Base-by-base conservation (phyloP, 306 rosid species). In the Trichosanthes truncata region DNA sequence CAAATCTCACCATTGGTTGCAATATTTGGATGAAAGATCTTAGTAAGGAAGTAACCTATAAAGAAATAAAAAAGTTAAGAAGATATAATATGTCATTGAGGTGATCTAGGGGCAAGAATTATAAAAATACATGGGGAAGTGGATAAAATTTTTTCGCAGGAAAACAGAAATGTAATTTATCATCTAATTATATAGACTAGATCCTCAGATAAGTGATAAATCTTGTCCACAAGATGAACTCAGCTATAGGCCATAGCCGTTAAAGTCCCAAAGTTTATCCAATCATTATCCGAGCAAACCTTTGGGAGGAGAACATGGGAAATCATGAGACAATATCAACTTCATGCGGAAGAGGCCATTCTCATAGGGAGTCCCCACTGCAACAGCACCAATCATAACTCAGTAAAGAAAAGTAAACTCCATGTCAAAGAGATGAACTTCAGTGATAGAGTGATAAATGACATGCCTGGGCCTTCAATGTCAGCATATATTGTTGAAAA, bases 281-380 rank as follows among this genome's bases (percentile, higher is more conserved):
- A 31, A 5, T 49, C 12, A 77, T 51, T 49, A 56, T 61, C 66
- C 57, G 78, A 69, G 73, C 88, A 86, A 63, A 93, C 99, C 99
- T 87, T 91, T 93, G 45, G 99, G 99, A 52, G 99, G 99, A 83
- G 96, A 93, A 82, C 82, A 88, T 0, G 99, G 99, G 74, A 93
- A 96, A 83, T 93, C 98, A 77, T 21, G 89, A 60, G 98, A 96
- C 26, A 93, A 79, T 74, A 87, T n/a, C 84, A 96, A 87, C 87
- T 93, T 96, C 99, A 96, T 96, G 75, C 96, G 96, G 79, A 96
- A 96, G 86, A 91, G 91, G 35, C 99, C 99, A 86, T 90, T 91
- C 76, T 96, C 99, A 40, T 93, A 96, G 15, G 99, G 99, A 80
- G 99, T 96, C 62, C 93, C 98, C 76, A 90, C 99, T 96, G 98